Conservation (phyloP, 768 basidiomycete genomes). For the Butyriboletus loyo region DNA sequence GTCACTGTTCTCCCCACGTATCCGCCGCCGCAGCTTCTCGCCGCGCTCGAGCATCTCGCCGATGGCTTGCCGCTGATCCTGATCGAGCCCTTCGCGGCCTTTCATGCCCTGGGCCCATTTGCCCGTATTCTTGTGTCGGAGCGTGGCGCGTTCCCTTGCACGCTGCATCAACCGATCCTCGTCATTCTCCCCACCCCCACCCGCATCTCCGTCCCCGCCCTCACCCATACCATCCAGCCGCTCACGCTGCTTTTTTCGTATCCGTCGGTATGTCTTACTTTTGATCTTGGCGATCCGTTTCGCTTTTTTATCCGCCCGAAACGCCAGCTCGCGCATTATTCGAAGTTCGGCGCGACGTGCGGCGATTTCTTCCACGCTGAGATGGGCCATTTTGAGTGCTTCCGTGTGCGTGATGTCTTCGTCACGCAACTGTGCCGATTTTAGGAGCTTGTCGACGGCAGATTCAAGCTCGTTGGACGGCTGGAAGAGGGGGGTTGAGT, state of each 20-base stretch:
- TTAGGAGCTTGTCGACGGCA: conserved; percentile 77
- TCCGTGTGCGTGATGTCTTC: conserved; percentile 76
- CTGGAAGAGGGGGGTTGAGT: conserved; percentile 33
- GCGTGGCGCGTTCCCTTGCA: conserved; percentile 85
- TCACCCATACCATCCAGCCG: conserved; percentile 49
- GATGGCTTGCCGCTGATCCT: conserved; percentile 63
- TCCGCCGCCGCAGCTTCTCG: conserved; percentile 74
- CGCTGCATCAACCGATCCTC: conserved; percentile 61
- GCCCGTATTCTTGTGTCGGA: conserved; percentile 83
- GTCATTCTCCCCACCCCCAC: conserved; percentile 39
- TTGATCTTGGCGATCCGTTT: conserved; percentile 93
- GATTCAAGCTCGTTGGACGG: conserved; percentile 84
- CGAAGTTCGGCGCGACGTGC: conserved; percentile 78
- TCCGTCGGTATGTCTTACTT: conserved; percentile 85
- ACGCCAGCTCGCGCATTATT: conserved; percentile 89
- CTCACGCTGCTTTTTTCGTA: conserved; percentile 76
- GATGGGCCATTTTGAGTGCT: conserved; percentile 77
- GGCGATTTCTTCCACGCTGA: conserved; percentile 83
- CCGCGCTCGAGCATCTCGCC: conserved; percentile 82
- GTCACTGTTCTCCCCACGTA: conserved; percentile 64
- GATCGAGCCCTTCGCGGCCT: conserved; percentile 63
- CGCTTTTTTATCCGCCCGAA: conserved; percentile 88
- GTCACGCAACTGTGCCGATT: conserved; percentile 79
- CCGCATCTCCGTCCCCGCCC: conserved; percentile 20
- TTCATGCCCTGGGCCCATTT: conserved; percentile 84